These are phyloP conservation scores for Nicotiana tomentosiformis DNA, from an alignment of 257 asterid genomes.

Conservation along the genomic window DNA sequence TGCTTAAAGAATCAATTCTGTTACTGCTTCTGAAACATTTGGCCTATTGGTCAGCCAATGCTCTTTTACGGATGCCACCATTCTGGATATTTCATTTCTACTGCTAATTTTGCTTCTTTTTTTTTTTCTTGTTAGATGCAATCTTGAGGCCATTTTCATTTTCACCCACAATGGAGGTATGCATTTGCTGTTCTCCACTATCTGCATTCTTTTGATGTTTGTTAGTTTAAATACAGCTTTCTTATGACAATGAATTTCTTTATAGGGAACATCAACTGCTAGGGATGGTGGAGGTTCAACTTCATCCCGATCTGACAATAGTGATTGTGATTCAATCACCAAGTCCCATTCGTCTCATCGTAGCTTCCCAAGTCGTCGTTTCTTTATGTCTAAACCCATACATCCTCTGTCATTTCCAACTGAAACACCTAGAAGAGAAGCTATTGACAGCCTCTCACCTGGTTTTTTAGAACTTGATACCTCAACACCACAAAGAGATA, in stretches of 20 bases:
- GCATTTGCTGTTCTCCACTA: background rate
- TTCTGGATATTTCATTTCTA: background rate
- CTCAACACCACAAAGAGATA: conserved; percentile 48
- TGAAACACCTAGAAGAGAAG: conserved; percentile 38
- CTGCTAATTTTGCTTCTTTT: conserved; percentile 17
- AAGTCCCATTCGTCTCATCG: conserved; percentile 68
- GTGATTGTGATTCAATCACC: conserved; percentile 61
- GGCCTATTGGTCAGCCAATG: background rate
- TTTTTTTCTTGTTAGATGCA: conserved; percentile 36
- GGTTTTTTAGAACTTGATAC: conserved; percentile 36
- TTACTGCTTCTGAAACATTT: background rate
- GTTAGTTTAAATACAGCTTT: background rate
- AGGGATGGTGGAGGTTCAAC: conserved; percentile 74
- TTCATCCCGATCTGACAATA: conserved; percentile 87
- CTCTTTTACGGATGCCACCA: background rate
- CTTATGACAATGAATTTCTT: background rate
- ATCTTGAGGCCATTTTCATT: conserved; percentile 63
- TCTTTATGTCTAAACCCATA: conserved; percentile 89
- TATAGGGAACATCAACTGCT: conserved; percentile 77
- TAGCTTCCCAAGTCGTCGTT: conserved; percentile 52
- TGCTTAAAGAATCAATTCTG: background rate
- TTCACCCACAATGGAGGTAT: conserved; percentile 96
- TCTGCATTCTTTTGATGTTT: background rate
- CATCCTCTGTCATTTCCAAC: conserved; percentile 78
- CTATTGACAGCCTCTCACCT: conserved; percentile 15